Base-by-base conservation (phyloP, 805 yeast species). In the Kockiozyma suomiensis region DNA sequence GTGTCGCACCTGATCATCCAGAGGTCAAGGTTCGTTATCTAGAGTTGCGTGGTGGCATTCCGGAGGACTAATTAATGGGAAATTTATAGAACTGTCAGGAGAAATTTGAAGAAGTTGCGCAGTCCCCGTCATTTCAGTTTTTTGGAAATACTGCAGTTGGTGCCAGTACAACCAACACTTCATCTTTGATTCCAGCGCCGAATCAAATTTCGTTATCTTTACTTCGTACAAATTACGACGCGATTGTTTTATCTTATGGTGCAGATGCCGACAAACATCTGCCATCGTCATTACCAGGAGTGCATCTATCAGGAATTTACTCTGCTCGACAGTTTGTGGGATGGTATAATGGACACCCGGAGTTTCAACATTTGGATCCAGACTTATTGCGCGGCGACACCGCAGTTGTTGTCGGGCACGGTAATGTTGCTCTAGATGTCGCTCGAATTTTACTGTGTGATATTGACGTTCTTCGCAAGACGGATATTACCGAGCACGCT, bases 1-100 rank as follows among this genome's bases (percentile, higher is more conserved):
- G 99, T 1, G 98, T 94, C n/a, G 97, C 99, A 0, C 99, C 99
- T 1, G 99, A 94, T 74, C 97, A 94, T 74, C 97, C 97, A 0
- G 98, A 94, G 69, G 98, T 94, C 33, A 93, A 92, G 63, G 69
- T 66, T 25, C 10, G 56, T 32, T 4, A 19, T 26, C 13, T 35
- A 38, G 13, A n/a, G 19, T 17, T 38, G 19, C 42, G 7, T 6
- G n/a, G 5, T 37, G 15, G 3, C 19, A 4, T 13, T 15, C 17
- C 17, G 2, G 2, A 13, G 7, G 42, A n/a, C 21, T 38, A n/a
- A 13, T n/a, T 38, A 38, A 21, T 10, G n/a, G 38, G n/a, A 13
- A n/a, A 33, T 33, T 13, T 15, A 23, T 40, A 67, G 64, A 74
- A 75, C 60, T 77, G 81, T 77, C 79, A 86, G 72, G 87, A 87